A percentile compares a stretch with the other conserved stretches of the same genome.
These are phyloP conservation scores for Boletus speciosus DNA, from an alignment of 768 basidiomycete species.

Conservation along the genomic window DNA sequence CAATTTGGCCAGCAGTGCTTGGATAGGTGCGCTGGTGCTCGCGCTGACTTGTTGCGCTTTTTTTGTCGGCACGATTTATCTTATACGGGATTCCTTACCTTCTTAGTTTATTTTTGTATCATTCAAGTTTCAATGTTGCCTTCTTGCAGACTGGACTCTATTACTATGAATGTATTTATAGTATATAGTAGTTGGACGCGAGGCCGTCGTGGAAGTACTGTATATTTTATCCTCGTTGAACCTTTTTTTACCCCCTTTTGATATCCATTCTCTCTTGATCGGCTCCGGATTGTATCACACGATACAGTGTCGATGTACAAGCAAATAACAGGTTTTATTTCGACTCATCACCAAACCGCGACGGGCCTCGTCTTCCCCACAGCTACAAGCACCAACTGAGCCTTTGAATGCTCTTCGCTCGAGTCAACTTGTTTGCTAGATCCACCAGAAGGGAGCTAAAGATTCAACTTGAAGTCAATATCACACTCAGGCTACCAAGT, in stretches of 20 bases:
- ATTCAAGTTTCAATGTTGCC: neutral
- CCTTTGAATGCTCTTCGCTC: neutral
- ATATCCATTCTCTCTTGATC: too few species aligned
- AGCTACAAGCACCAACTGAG: neutral
- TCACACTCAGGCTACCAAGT: too few species aligned
- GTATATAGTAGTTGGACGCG: too few species aligned
- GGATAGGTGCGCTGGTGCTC: constrained; percentile 37
- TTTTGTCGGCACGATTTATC: constrained; percentile 29
- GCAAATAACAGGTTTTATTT: neutral
- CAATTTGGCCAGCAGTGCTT: constrained; percentile 26
- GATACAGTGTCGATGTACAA: neutral
- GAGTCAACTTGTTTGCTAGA: neutral
- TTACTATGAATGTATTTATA: neutral
- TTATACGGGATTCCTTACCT: constrained; percentile 24
- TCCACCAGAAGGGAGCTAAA: too few species aligned
- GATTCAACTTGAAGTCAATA: too few species aligned
- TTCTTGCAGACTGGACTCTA: neutral
- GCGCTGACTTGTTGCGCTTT: constrained; percentile 20
- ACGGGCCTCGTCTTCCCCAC: neutral
- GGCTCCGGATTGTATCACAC: too few species aligned
- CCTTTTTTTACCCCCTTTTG: too few species aligned
- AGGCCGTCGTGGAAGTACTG: too few species aligned
- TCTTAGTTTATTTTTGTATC: neutral
- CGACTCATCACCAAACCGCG: neutral
- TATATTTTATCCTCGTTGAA: too few species aligned